Conservation (phyloP, 768 basidiomycete species). For the Rhodosporidiobolus sp. region DNA sequence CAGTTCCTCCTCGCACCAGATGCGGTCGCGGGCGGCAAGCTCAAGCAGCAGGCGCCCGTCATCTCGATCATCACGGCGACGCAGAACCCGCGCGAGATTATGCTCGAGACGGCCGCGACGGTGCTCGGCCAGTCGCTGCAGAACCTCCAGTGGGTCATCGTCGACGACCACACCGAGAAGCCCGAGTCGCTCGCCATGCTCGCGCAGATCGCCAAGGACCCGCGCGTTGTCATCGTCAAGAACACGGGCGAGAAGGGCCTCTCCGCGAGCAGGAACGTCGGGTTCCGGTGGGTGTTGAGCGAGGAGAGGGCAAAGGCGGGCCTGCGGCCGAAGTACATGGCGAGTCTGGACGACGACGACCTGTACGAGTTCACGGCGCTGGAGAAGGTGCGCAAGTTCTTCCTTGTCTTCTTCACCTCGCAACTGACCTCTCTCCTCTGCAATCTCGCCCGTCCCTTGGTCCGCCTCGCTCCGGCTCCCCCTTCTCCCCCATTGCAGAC, state of each 20-base stretch:
- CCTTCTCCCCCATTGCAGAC: neutral
- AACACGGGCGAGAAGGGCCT: slow-evolving; percentile 9
- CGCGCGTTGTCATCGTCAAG: slow-evolving; percentile 15
- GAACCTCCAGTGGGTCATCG: slow-evolving; percentile 36
- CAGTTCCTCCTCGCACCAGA: slow-evolving; percentile 37
- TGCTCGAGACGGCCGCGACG: slow-evolving; percentile 25
- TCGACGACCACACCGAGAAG: slow-evolving; percentile 35
- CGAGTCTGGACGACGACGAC: slow-evolving; percentile 29
- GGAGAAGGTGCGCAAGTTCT: slow-evolving; percentile 28
- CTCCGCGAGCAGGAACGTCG: slow-evolving; percentile 20
- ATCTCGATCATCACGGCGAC: slow-evolving; percentile 38
- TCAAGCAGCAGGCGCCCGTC: slow-evolving; percentile 18
- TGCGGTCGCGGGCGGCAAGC: slow-evolving; percentile 6
- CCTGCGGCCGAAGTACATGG: slow-evolving; percentile 8
- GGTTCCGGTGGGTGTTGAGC: slow-evolving; percentile 8
- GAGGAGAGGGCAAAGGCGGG: slow-evolving; percentile 11
- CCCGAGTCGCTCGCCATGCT: slow-evolving; percentile 8
- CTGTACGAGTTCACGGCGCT: slow-evolving; percentile 37
- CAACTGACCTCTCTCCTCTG: neutral
- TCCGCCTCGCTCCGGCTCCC: too few relatives aligned
- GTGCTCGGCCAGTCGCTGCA: slow-evolving; percentile 31
- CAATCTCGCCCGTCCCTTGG: neutral
- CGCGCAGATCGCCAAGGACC: slow-evolving; percentile 8
- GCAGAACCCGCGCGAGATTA: slow-evolving; percentile 32
- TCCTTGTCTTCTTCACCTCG: neutral